phyloP scores from a whole-genome alignment of 2,329 filamentous ascomycete genomes.

The Ceratocystis alfenasii region DNA sequence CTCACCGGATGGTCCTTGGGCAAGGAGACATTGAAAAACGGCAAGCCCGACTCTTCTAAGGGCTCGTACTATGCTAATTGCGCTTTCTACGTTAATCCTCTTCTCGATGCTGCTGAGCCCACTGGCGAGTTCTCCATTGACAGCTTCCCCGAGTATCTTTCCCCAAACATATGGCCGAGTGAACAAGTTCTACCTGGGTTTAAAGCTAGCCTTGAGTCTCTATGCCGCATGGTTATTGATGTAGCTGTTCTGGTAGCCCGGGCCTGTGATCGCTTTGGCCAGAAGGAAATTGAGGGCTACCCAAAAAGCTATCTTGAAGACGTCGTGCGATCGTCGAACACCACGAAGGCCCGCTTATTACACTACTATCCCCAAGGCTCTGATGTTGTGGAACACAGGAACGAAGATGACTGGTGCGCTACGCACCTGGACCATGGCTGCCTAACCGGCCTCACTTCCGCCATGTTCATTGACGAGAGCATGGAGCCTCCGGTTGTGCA shows the following conservation, averaged over 20 bases:
- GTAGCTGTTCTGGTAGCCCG: constrained; percentile 75
- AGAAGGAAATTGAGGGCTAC: constrained; percentile 66
- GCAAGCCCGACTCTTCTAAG: constrained; percentile 67
- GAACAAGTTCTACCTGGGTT: constrained; percentile 62
- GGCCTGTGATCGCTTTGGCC: constrained; percentile 80
- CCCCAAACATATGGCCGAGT: constrained; percentile 78
- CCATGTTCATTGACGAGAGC: constrained; percentile 87
- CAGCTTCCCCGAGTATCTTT: constrained; percentile 77
- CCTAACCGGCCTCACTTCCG: constrained; percentile 82
- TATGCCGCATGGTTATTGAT: constrained; percentile 80
- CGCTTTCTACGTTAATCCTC: constrained; percentile 58
- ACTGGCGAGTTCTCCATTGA: constrained; percentile 44
- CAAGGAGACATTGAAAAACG: constrained; percentile 68
- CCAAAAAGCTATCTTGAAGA: constrained; percentile 67
- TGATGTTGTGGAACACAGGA: constrained; percentile 30
- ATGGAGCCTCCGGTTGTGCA: constrained; percentile 31
- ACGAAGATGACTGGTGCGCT: constrained; percentile 87
- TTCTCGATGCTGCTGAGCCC: constrained; percentile 50
- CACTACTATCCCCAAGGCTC: constrained; percentile 72
- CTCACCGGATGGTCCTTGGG: constrained; percentile 67
- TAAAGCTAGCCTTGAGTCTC: constrained; percentile 54
- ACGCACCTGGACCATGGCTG: constrained; percentile 87
- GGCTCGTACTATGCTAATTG: constrained; percentile 79
- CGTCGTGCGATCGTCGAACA: constrained; percentile 73
- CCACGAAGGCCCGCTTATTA: constrained; percentile 79